phyloP scores from a whole-genome alignment of 129 eudicot genomes.

The Saposhnikovia divaricata region DNA sequence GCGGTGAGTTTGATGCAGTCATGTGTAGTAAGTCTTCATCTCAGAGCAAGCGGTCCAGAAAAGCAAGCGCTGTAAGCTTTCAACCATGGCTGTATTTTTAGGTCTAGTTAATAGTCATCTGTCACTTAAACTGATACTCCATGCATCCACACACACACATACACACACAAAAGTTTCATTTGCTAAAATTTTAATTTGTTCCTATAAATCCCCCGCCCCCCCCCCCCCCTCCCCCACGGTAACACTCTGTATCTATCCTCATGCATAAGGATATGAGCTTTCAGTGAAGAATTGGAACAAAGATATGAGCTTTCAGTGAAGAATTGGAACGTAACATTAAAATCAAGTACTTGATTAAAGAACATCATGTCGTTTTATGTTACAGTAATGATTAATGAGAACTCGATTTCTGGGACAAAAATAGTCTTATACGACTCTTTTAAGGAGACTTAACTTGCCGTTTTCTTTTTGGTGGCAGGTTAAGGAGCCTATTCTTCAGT shows the following conservation, averaged over 20 bases:
- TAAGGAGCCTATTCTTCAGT: constrained; percentile 80
- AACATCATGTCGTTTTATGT: neutral
- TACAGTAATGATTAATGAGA: neutral
- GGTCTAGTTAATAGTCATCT: neutral
- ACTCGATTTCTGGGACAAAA: neutral
- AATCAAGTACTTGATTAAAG: neutral
- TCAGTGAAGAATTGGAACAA: no score
- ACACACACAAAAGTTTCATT: neutral
- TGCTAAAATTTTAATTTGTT: neutral
- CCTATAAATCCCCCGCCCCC: no score
- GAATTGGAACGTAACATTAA: neutral
- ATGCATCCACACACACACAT: neutral
- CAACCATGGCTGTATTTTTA: neutral
- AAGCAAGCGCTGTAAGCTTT: constrained; percentile 79
- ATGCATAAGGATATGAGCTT: neutral
- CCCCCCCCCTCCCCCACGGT: no score
- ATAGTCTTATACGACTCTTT: neutral
- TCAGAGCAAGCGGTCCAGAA: constrained; percentile 61
- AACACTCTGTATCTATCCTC: neutral
- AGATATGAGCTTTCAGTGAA: neutral
- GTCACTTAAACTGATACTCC: neutral
- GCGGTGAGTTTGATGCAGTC: constrained; percentile 8
- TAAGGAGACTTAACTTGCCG: neutral
- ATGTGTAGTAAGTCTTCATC: constrained; percentile 50
- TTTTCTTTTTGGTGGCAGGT: constrained; percentile 36